Conservation (phyloP, 352 stramenopile genomes). For the Globisporangium irregulare region DNA sequence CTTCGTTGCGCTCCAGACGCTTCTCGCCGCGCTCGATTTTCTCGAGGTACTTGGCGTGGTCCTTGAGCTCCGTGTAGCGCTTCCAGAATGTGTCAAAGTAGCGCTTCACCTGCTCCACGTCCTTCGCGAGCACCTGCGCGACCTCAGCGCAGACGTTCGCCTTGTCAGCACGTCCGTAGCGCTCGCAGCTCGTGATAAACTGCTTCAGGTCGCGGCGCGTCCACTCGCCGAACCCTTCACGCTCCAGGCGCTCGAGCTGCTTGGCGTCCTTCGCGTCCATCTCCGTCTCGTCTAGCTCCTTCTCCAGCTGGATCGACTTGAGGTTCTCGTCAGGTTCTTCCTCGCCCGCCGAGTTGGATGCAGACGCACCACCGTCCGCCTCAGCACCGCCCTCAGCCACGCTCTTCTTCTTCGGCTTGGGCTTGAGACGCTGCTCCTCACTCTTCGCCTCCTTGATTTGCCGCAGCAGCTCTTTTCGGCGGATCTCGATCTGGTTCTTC, state of each 20-base stretch:
- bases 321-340: slow-evolving; percentile 51
- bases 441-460: slow-evolving; percentile 82
- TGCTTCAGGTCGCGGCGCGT: slow-evolving; percentile 86
- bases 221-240: slow-evolving; percentile 96
- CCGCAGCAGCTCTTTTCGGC: slow-evolving; percentile 78
- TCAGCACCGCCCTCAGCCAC: slow-evolving; percentile 42
- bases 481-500: slow-evolving; percentile 89
- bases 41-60: slow-evolving; percentile 92
- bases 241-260: slow-evolving; percentile 71
- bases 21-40: slow-evolving; percentile 97
- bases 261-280: slow-evolving; percentile 65
- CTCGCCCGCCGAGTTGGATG: slow-evolving; percentile 55
- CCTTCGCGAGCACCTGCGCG: slow-evolving; percentile 87
- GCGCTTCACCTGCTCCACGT: slow-evolving; percentile 86
- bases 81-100: slow-evolving; percentile 97
- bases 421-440: slow-evolving; percentile 77
- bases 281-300: slow-evolving; percentile 74
- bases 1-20: slow-evolving; percentile 93
- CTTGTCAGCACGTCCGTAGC: slow-evolving; percentile 92
- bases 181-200: slow-evolving; percentile 91
- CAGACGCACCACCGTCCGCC: slow-evolving; percentile 31
- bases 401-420: slow-evolving; percentile 64
- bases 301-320: slow-evolving; percentile 66
- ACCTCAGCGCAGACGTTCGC: slow-evolving; percentile 90
- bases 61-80: slow-evolving; percentile 92